Evolutionary conservation across 306 rosid species (phyloP), one percentile per base, ranked within the genome.

Genomic region (Argentina anserina): DNA sequence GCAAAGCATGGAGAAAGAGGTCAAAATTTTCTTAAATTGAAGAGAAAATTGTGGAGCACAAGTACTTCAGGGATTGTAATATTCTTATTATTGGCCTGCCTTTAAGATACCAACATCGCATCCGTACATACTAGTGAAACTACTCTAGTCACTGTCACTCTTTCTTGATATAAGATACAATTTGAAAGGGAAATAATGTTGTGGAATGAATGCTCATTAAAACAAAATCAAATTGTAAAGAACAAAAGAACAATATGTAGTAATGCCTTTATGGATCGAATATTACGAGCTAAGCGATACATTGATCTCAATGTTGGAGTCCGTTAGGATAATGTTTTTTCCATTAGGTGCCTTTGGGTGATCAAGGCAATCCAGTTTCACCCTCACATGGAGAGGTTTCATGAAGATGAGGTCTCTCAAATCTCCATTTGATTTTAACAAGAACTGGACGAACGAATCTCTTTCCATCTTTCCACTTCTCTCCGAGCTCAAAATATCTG

Each of bases 341-440:
- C 76, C 72, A 67, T 86, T 89, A 4, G 83, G 91, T 46, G 90
- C 92, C 90, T 88, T 94, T 52, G 90, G 87, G 76, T 91, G 98
- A 70, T 80, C 88, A 23, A 21, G 74, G 78, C 65, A 64, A 65
- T 84, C 84, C 49, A 94, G 36, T 86, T 83, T 89, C 82, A 94
- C 41, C 76, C 91, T 85, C 67, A 93, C 59, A 53, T 91, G 94
- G 11, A 93, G 79, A 53, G 86, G 94, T 80, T 80, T 91, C 81
- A 81, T 80, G 85, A 91, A 87, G 69, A 84, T 66, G 55, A 89
- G 68, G 62, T 91, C 94, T 85, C 92, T 91, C 84, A 90, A 39
- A 76, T 93, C 91, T 61, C 84, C 80, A 36, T 80, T 76, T 25
- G 86, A 63, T 61, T 91, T 84, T 63, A 87, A 68, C 73, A 93